Conservation (phyloP, 306 rosid genomes). For the Cyamopsis tetragonoloba region DNA sequence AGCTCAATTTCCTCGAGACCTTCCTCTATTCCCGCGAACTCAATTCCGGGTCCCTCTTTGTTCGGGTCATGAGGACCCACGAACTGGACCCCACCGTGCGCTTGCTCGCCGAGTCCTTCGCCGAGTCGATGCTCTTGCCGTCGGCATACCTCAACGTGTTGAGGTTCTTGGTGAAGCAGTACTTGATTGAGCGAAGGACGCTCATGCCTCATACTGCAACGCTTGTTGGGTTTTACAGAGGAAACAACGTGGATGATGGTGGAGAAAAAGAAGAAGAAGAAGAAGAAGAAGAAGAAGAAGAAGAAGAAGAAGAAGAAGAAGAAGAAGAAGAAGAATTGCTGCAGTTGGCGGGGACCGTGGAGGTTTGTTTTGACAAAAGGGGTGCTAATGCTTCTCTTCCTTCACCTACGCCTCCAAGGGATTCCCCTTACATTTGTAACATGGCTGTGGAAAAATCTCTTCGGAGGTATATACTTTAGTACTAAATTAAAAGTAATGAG, state of each 20-base stretch:
- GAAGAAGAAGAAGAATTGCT: constrained; percentile 21
- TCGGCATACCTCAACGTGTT: constrained; percentile 50
- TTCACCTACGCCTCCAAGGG: constrained; percentile 72
- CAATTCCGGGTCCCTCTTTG: constrained; percentile 64
- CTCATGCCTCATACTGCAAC: constrained; percentile 75
- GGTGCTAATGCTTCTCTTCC: constrained; percentile 77
- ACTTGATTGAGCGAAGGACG: constrained; percentile 57
- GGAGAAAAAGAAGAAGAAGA: constrained; percentile 23
- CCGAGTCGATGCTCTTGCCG: constrained; percentile 71
- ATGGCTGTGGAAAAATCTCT: constrained; percentile 63
- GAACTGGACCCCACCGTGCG: constrained; percentile 54
- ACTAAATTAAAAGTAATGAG: too few species aligned
- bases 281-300: constrained; percentile 26
- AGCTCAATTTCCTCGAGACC: constrained; percentile 48
- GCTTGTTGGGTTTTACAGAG: constrained; percentile 67
- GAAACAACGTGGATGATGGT: constrained; percentile 13
- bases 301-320: too few species aligned
- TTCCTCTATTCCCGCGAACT: constrained; percentile 51
- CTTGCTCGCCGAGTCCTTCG: constrained; percentile 74
- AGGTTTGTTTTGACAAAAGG: constrained; percentile 60
- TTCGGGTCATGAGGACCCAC: constrained; percentile 69
- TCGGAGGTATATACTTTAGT: constrained; percentile 57
- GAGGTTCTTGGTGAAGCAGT: constrained; percentile 64
- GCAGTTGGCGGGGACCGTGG: constrained; percentile 83
- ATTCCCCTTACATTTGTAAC: constrained; percentile 70